Conservation (phyloP, 768 basidiomycete genomes). For the Rhodosporidiobolus odoratus region DNA sequence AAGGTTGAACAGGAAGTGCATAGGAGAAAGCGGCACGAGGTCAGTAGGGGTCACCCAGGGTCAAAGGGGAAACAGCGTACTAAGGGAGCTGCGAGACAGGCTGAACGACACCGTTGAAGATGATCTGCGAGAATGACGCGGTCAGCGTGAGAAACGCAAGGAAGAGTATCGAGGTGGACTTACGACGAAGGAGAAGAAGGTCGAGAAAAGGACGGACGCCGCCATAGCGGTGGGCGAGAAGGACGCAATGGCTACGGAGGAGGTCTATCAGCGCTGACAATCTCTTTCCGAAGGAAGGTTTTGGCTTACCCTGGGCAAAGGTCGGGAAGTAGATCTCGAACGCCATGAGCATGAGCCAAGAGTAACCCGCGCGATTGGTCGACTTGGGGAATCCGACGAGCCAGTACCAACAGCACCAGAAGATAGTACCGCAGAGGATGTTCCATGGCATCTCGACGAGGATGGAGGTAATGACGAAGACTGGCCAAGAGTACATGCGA, state of each 20-base stretch:
- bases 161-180: too few species aligned
- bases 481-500: constrained; percentile 61
- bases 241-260: constrained; percentile 55
- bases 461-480: constrained; percentile 24
- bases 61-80: background rate
- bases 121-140: constrained; percentile 58
- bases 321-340: constrained; percentile 56
- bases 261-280: background rate
- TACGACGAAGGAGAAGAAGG: constrained; percentile 37
- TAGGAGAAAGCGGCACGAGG: background rate
- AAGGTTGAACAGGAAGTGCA: too few species aligned
- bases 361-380: constrained; percentile 51
- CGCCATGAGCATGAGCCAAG: constrained; percentile 49
- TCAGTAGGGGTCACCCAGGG: background rate
- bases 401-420: constrained; percentile 68
- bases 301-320: constrained; percentile 44
- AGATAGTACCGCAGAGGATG: constrained; percentile 54
- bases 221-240: constrained; percentile 61
- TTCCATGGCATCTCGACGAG: constrained; percentile 41
- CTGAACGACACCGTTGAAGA: constrained; percentile 67
- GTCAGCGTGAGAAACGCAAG: background rate
- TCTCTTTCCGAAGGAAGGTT: too few species aligned
- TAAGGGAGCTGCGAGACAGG: constrained; percentile 56
- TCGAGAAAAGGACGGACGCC: constrained; percentile 51
- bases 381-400: constrained; percentile 55